These are phyloP conservation scores for Arthrobotrys sphaeroides DNA, from an alignment of 2,329 filamentous ascomycete genomes.

Conservation along the genomic window DNA sequence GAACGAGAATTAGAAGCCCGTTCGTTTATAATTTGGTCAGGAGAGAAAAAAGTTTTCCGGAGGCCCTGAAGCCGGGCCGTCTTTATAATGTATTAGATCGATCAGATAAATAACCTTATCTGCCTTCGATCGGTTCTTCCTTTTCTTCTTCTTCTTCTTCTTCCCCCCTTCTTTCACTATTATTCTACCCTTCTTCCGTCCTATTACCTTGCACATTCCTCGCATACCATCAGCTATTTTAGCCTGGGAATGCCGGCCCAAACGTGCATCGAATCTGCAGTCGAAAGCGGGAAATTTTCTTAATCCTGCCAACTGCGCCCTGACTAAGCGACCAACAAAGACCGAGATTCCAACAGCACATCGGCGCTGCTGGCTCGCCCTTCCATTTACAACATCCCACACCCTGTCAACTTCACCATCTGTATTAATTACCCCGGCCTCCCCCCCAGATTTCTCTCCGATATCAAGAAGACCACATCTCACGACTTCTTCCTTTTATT, in stretches of 20 bases:
- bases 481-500: not conserved
- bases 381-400: not conserved
- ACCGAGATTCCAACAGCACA: not conserved
- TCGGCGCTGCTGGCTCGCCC: not conserved
- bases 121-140: too few species aligned
- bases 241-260: too few species aligned
- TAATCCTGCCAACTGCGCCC: not conserved
- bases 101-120: conserved; percentile 5
- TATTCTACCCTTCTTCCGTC: not conserved
- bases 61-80: not conserved
- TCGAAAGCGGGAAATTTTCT: not conserved
- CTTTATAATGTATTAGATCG: not conserved
- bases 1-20: too few species aligned
- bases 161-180: not conserved
- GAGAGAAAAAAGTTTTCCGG: not conserved
- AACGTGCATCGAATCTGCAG: too few species aligned
- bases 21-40: too few species aligned
- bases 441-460: not conserved
- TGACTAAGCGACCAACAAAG: not conserved
- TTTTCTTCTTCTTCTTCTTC: not conserved
- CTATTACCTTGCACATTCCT: too few species aligned
- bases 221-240: too few species aligned
- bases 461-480: not conserved
- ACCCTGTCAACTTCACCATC: too few species aligned
- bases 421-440: not conserved